A percentile compares a stretch with the other conserved stretches of the same genome.
Conservation (phyloP, 371 early-diverging fungal genomes). For the Apophysomyces elegans region DNA sequence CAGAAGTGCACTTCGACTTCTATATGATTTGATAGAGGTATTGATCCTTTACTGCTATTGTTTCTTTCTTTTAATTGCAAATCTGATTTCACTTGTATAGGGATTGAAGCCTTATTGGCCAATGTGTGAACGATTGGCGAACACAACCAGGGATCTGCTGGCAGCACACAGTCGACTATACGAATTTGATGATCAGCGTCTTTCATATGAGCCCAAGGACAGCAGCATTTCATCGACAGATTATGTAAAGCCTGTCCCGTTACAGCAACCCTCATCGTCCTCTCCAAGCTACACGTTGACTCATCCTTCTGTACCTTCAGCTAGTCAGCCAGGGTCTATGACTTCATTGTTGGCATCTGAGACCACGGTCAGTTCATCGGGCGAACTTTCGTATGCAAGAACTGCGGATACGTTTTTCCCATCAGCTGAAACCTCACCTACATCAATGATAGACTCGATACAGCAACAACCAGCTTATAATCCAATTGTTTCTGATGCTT, state of each 20-base stretch:
- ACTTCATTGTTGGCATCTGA: constrained; percentile 8
- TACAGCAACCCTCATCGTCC: neutral
- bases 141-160: constrained; percentile 44
- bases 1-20: constrained; percentile 28
- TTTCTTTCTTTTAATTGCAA: neutral
- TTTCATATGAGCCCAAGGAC: neutral
- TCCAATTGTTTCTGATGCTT: neutral
- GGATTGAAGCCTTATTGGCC: constrained; percentile 45
- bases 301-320: neutral
- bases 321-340: neutral
- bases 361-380: neutral
- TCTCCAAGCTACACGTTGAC: constrained; percentile 12
- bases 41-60: too few species aligned
- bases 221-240: neutral
- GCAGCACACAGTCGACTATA: constrained; percentile 44
- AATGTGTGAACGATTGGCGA: constrained; percentile 45
- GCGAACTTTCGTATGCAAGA: neutral
- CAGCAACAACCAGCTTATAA: constrained; percentile 14
- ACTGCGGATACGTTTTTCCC: neutral
- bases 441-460: neutral
- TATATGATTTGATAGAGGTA: constrained; percentile 18
- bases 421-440: neutral
- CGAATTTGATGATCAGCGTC: constrained; percentile 22
- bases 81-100: neutral
- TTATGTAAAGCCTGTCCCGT: constrained; percentile 8